Conservation (phyloP, 2,329 filamentous ascomycete species). For the Madurella mycetomatis region DNA sequence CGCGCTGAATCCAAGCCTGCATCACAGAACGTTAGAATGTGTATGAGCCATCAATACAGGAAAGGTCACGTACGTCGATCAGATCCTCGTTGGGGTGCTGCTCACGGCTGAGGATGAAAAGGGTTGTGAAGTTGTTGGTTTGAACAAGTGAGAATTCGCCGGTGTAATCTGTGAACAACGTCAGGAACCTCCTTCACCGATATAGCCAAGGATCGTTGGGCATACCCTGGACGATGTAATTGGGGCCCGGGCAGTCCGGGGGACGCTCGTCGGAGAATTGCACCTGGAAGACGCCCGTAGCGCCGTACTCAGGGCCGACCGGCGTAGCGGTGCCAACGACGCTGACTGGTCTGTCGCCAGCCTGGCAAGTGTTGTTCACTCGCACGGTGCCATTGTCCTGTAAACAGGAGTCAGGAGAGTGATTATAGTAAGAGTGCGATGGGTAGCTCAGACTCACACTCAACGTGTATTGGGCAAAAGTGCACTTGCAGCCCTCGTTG, state of each 20-base stretch:
- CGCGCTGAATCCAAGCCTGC: too few relatives aligned
- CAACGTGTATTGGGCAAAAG: conserved; percentile 30
- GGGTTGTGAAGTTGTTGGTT: conserved; percentile 31
- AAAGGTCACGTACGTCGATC: conserved; percentile 27
- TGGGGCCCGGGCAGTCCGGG: conserved; percentile 30
- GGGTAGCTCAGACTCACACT: conserved; percentile 26
- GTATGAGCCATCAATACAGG: too few relatives aligned
- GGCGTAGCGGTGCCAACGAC: conserved; percentile 30
- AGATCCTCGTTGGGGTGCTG: conserved; percentile 27
- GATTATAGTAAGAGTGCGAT: neutral
- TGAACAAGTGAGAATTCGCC: conserved; percentile 32
- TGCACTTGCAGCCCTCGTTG: conserved; percentile 32
- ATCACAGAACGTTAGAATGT: too few relatives aligned
- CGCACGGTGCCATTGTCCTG: conserved; percentile 31
- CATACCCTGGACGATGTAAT: conserved; percentile 33
- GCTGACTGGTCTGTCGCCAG: conserved; percentile 25
- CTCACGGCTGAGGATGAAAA: conserved; percentile 32
- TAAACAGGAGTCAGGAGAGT: neutral
- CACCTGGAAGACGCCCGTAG: conserved; percentile 29
- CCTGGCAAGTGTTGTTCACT: conserved; percentile 33
- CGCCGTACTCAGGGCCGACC: conserved; percentile 28
- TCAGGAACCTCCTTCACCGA: neutral
- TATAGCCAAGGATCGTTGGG: neutral
- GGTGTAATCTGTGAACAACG: conserved; percentile 26
- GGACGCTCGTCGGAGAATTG: conserved; percentile 31